Conservation (phyloP, 73 alveolate species). For the Paramecium bursaria region DNA sequence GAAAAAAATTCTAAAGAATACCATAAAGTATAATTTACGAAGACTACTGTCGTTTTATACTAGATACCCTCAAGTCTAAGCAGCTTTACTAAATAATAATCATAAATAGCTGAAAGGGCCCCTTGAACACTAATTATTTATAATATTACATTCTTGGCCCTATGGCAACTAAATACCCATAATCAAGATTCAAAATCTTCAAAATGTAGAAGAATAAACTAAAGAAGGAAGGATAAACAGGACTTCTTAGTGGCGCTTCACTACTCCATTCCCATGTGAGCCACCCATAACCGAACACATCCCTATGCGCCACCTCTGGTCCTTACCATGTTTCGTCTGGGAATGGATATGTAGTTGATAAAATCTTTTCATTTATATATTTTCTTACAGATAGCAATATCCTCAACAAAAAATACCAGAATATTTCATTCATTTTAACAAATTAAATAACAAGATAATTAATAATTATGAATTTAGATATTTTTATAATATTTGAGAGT, state of each 20-base stretch:
- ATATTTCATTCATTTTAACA: too few relatives aligned
- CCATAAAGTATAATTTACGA: slow-evolving; percentile 29
- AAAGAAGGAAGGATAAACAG: slow-evolving; percentile 51
- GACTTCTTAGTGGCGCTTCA: slow-evolving; percentile 60
- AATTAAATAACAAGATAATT: too few relatives aligned
- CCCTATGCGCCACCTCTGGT: slow-evolving; percentile 70
- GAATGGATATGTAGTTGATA: not conserved
- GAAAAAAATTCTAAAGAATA: slow-evolving; percentile 14
- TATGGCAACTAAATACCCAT: not conserved
- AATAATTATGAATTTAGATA: too few relatives aligned
- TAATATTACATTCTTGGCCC: slow-evolving; percentile 38
- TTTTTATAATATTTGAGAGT: too few relatives aligned
- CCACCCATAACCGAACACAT: slow-evolving; percentile 71
- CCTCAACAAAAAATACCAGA: too few relatives aligned
- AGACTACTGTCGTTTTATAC: not conserved
- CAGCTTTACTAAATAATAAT: not conserved
- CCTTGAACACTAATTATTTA: not conserved
- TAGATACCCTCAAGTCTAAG: not conserved
- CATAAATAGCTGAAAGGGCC: slow-evolving; percentile 34
- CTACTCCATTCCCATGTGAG: slow-evolving; percentile 73
- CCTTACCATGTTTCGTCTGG: slow-evolving; percentile 73
- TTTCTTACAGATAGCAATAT: too few relatives aligned
- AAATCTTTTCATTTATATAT: too few relatives aligned
- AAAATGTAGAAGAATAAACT: slow-evolving; percentile 17
- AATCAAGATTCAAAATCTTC: slow-evolving; percentile 1